Evolutionary conservation across 805 yeast genomes (phyloP).

Genomic region (Metschnikowia continentalis): DNA sequence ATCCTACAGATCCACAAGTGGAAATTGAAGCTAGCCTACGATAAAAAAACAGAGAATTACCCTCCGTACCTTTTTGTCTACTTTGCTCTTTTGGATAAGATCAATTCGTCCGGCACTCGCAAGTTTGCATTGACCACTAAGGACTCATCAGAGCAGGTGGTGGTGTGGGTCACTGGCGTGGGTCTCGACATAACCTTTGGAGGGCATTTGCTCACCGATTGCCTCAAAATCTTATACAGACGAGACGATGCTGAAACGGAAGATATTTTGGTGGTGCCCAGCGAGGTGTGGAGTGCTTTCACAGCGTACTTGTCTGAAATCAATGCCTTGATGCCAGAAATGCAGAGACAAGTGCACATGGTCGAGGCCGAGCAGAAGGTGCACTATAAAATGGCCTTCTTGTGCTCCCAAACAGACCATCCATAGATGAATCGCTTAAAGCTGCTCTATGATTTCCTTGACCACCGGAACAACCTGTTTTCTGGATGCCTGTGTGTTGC

Average conservation of each 20-base stretch:
- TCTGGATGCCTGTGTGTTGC: conserved; percentile 61
- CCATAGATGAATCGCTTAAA: no score
- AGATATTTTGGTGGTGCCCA: conserved; percentile 12
- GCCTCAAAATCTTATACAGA: conserved; percentile 29
- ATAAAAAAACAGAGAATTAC: conserved; percentile 13
- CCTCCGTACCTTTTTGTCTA: conserved; percentile 19
- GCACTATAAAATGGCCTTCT: conserved; percentile 23
- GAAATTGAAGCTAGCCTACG: conserved; percentile 38
- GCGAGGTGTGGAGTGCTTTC: conserved; percentile 10
- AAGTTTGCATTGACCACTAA: conserved; percentile 23
- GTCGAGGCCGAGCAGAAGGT: conserved; percentile 10
- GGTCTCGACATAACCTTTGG: conserved; percentile 28
- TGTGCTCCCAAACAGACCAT: conserved; percentile 13
- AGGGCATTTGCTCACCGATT: conserved; percentile 15
- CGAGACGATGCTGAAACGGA: conserved; percentile 6
- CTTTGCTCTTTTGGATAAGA: conserved; percentile 30
- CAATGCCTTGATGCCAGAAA: conserved; percentile 9
- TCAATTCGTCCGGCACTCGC: conserved; percentile 36
- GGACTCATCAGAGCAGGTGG: conserved; percentile 14
- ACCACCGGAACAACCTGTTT: conserved; percentile 79
- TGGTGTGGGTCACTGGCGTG: conserved; percentile 35
- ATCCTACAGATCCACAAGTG: conserved; percentile 48
- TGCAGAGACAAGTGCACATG: conserved; percentile 5
- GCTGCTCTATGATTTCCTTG: conserved; percentile 27
- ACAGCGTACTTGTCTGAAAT: conserved; percentile 4